Evolutionary conservation across 2,329 filamentous ascomycete species (phyloP), one percentile per base, ranked within the genome.

Genomic region (Fusarium bactridioides): DNA sequence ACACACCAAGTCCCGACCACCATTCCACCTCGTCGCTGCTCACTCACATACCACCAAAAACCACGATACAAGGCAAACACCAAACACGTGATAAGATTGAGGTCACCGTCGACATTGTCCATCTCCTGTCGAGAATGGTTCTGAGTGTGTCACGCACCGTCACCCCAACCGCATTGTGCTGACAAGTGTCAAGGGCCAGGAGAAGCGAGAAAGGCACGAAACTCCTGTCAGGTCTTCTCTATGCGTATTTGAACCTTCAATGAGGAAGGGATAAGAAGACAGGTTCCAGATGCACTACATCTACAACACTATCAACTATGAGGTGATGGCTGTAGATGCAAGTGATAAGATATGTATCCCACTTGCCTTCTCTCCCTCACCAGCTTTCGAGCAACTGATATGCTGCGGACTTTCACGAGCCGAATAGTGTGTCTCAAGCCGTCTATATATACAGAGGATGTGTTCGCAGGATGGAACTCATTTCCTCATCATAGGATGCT

Each of bases 21-120:
- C 66, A n/a, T 80, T 76, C 2, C 76, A 45, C 68, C 4, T 61
- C 72, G 11, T 63, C 76, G 8, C 82, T 84, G 64, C 79, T 80
- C 31, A 82, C 83, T 1, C 74, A 7, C 76, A 80, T 7, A 76
- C 81, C 6, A 73, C 82, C 3, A 80, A 82, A 10, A 84, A 85
- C 43, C 82, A 84, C 70, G 87, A 90, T 69, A 83, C 85, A 0
- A 85, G 86, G 2, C 88, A 90, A 74, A 88, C 88, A 35, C 93
- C 89, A 0, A 90, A 94, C 72, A 92, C 90, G 10, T 15, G 18
- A 15, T 8, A 9, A 10, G 18, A 27, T 27, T 18, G 23, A 27
- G 4, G 5, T 27, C 5, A 10, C 5, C 2, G 18, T 21, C 5
- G 1, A 5, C 0, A 27, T 15, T 45, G 23, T 19, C 18, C 25